Conservation (phyloP, 163 green algal genomes). For the Coccomyxa subellipsoidea region DNA sequence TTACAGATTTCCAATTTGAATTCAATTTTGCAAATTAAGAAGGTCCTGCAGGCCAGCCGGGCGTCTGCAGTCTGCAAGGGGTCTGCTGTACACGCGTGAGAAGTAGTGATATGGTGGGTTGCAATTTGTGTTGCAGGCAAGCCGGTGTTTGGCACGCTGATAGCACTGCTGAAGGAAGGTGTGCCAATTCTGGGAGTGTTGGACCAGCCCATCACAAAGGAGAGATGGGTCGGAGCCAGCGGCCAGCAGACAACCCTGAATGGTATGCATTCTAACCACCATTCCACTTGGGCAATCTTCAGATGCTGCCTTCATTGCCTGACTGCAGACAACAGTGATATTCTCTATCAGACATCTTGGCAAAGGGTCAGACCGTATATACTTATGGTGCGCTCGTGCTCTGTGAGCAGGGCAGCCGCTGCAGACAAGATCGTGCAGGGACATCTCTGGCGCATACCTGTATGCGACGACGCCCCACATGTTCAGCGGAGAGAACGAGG, state of each 20-base stretch:
- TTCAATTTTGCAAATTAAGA: no score
- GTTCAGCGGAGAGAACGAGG: constrained; percentile 66
- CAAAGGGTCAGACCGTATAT: no score
- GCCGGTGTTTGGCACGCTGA: constrained; percentile 93
- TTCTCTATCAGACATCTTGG: no score
- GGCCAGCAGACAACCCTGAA: constrained; percentile 81
- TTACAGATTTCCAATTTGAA: no score
- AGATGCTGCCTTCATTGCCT: no score
- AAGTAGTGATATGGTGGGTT: no score
- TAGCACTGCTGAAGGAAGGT: constrained; percentile 85
- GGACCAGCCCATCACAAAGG: constrained; percentile 88
- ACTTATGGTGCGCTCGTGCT: background rate
- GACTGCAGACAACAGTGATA: no score
- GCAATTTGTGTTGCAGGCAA: constrained; percentile 73
- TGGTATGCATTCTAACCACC: no score
- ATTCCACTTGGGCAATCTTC: no score
- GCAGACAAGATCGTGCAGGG: constrained; percentile 48
- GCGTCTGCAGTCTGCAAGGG: no score
- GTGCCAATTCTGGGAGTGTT: constrained; percentile 90
- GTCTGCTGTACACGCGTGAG: no score
- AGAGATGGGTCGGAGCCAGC: constrained; percentile 87
- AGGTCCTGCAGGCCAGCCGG: no score
- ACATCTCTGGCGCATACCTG: constrained; percentile 71
- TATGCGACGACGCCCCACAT: constrained; percentile 95
- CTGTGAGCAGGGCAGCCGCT: constrained; percentile 9